Percentiles rank a stretch among this genome's conserved stretches.
Conservation (phyloP, 2,329 filamentous ascomycete species). For the Epicoccum nigrum region DNA sequence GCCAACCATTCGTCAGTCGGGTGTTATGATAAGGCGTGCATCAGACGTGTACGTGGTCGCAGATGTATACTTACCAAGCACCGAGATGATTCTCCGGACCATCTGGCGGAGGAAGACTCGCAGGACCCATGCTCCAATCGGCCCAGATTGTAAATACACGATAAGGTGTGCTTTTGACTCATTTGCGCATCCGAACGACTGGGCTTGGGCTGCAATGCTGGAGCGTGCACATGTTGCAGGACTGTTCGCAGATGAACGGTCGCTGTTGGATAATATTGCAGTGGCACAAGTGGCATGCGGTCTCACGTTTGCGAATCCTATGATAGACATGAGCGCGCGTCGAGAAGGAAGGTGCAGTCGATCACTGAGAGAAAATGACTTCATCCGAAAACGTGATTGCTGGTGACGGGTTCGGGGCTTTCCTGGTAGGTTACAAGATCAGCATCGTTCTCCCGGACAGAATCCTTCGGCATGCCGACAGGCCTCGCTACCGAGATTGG, state of each 20-base stretch:
- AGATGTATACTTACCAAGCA: conserved; percentile 21
- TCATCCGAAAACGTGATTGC: conserved; percentile 20
- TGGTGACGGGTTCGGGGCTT: conserved; percentile 19
- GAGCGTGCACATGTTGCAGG: conserved; percentile 15
- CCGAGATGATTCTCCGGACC: conserved; percentile 23
- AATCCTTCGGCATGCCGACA: conserved; percentile 19
- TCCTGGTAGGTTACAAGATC: conserved; percentile 27
- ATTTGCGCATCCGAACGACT: conserved; percentile 24
- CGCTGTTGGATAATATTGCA: conserved; percentile 9
- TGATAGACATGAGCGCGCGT: conserved; percentile 19
- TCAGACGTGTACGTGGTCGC: conserved; percentile 26
- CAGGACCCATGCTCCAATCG: conserved; percentile 17
- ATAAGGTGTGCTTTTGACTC: conserved; percentile 16
- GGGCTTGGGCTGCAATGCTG: conserved; percentile 22
- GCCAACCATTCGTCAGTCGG: conserved; percentile 14
- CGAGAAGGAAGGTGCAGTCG: conserved; percentile 19
- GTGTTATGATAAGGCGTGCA: conserved; percentile 22
- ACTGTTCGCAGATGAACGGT: conserved; percentile 18
- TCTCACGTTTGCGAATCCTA: conserved; percentile 12
- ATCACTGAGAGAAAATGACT: conserved; percentile 31
- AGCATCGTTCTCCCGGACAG: conserved; percentile 29
- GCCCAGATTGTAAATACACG: conserved; percentile 4
- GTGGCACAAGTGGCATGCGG: conserved; percentile 10
- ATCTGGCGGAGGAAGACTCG: too few relatives aligned
- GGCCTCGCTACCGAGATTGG: conserved; percentile 37